Base-by-base conservation (phyloP, 2,329 filamentous ascomycete species). In the Fusarium irregulare region DNA sequence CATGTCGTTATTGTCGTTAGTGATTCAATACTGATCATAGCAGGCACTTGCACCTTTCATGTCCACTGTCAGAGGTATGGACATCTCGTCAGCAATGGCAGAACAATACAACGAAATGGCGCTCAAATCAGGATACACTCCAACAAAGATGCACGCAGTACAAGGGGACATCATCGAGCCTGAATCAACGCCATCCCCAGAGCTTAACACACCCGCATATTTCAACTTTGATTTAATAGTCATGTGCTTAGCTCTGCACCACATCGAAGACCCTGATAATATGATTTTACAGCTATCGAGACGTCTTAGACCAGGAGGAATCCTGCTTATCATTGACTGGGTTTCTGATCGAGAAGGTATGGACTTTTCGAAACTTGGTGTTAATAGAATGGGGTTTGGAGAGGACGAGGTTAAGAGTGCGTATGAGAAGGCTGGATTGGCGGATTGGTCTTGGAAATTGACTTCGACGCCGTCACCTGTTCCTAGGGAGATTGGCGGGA, bases 211-310 rank as follows among this genome's bases (percentile, higher is more conserved):
- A 0, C 51, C 70, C 4, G 73, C 72, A 34, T 75, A 75, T 46
- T 58, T 59, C 54, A 48, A 61, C 18, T 81, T 81, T 48, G 80
- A 80, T 50, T 54, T 78, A 8, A 70, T 75, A 8, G 73, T 78
- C 30, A 80, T 80, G 57, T 76, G 74, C 14, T 74, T 80, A 74
- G 78, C 80, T 0, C 76, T 81, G 2, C 80, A 81, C 42, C 80
- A 81, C 42, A 73, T 81, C 11, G 66, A 75, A 6, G 72, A 80
- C 32, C 68, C 73, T 0, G 63, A 69, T 1, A 51, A 44, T 3
- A 77, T 80, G 73, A 56, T 81, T 4, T 20, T 45, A 1, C 72
- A 69, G 9, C 75, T 81, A 3, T 65, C 75, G 2, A 71, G 74
- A 21, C 61, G 78, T 6, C 64, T 81, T 4, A 60, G 60, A 12